Base-by-base conservation (phyloP, 371 early-diverging fungal species). In the Rhizopus sp. region DNA sequence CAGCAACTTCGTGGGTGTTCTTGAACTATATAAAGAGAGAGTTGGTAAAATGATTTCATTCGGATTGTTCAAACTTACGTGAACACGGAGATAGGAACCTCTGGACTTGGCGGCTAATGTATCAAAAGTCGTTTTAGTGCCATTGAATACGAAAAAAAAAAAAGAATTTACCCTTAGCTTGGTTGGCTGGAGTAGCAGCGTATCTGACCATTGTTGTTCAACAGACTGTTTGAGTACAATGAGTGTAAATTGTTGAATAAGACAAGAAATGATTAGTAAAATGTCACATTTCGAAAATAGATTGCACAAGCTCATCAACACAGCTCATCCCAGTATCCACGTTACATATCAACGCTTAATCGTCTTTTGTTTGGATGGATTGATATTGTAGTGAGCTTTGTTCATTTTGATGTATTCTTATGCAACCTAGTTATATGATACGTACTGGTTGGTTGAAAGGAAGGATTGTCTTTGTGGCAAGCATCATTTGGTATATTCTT, bases 1-100 rank as follows among this genome's bases (percentile, higher is more conserved):
- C 88, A 71, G 97, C 98, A 62, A 96, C 90, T 84, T 99, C 99
- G 68, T 93, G 93, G 60, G 99, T 99, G 92, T 99, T 99, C 89
- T 93, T 92, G 86, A 89, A 93, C 80, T 79, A 37, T 16, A 45
- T 37, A 57, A 12, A 50, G 1, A 63, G n/a, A 31, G 45, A 32
- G 3, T 34, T 37, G 4, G 23, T 5, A 47, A 34, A 32, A 7
- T 34, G 10, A 31, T 56, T 46, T 33, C 9, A 37, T 17, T 29
- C 44, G 3, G 31, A 37, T 16, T 30, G 7, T 42, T 31, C 23
- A 34, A 44, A 73, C 75, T 50, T 79, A 79, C 80, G 91, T 95
- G 95, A 81, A 97, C 97, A 77, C 96, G 95, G 72, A 98, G 91
- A 90, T 97, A 94, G 61, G 90, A 88, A 75, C 96, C 97, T 64